A percentile compares a stretch with the other conserved stretches of the same genome.
These are phyloP conservation scores for Aquilaria sinensis DNA, from an alignment of 345 rosid genomes.

Conservation along the genomic window DNA sequence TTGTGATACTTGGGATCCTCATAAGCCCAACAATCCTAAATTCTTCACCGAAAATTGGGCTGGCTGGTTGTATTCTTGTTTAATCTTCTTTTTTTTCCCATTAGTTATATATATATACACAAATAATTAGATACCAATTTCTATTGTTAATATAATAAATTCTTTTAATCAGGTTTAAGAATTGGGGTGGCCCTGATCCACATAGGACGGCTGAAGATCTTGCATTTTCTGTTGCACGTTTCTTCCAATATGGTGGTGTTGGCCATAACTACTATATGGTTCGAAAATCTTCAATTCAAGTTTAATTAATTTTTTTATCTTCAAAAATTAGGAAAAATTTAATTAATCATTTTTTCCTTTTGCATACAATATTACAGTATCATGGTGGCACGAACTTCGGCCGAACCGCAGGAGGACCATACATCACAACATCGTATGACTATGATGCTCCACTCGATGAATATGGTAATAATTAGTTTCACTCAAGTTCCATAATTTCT, in stretches of 20 bases:
- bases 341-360: not conserved
- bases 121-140: not conserved
- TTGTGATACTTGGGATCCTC: constrained; percentile 41
- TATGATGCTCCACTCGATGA: constrained; percentile 42
- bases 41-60: constrained; percentile 73
- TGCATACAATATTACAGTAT: constrained; percentile 13
- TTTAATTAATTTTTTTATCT: not conserved
- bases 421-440: constrained; percentile 33
- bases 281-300: not conserved
- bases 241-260: constrained; percentile 36
- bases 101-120: not conserved
- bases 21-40: constrained; percentile 36
- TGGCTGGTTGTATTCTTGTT: constrained; percentile 35
- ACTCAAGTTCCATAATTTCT: not conserved
- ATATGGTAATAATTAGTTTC: constrained; percentile 14
- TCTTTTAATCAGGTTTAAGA: constrained; percentile 25
- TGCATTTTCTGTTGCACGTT: constrained; percentile 45
- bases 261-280: constrained; percentile 49
- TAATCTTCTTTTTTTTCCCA: not conserved
- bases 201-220: constrained; percentile 47
- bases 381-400: constrained; percentile 55
- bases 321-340: not conserved
- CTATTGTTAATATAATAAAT: not conserved
- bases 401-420: constrained; percentile 38
- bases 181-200: constrained; percentile 36